Conservation (phyloP, 2,329 filamentous ascomycete genomes). For the Cadophora luteo-olivacea region DNA sequence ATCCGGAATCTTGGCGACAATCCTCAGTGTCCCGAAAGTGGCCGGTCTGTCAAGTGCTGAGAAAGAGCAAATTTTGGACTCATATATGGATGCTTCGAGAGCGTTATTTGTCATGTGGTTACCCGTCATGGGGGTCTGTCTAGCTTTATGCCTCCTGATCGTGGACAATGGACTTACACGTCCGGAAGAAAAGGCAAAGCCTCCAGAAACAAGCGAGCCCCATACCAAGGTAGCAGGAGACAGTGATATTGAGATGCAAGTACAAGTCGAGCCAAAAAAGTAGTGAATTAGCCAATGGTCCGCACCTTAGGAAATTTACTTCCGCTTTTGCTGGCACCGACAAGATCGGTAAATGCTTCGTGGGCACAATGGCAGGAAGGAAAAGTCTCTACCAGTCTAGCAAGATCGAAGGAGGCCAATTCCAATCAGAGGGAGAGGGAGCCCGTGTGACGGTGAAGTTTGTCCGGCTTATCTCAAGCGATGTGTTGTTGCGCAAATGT, state of each 20-base stretch:
- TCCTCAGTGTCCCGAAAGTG: constrained; percentile 40
- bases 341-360: no score
- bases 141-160: constrained; percentile 58
- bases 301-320: no score
- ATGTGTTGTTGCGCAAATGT: neutral
- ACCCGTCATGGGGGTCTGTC: constrained; percentile 57
- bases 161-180: constrained; percentile 55
- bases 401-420: neutral
- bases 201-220: constrained; percentile 20
- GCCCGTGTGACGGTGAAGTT: neutral
- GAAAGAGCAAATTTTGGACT: constrained; percentile 50
- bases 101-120: constrained; percentile 63
- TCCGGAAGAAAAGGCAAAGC: constrained; percentile 37
- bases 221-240: constrained; percentile 13
- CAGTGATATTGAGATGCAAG: constrained; percentile 31
- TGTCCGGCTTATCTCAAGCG: neutral
- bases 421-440: neutral
- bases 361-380: neutral
- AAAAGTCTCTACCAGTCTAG: neutral
- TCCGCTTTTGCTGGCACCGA: no score
- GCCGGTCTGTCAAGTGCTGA: constrained; percentile 25
- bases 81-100: constrained; percentile 60
- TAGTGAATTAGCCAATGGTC: neutral
- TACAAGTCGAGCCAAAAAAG: neutral
- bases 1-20: constrained; percentile 34